Evolutionary conservation across 176 grass and related monocot genomes (phyloP), one percentile per base, ranked within the genome.

Genomic region (Phoenix roebelenii): DNA sequence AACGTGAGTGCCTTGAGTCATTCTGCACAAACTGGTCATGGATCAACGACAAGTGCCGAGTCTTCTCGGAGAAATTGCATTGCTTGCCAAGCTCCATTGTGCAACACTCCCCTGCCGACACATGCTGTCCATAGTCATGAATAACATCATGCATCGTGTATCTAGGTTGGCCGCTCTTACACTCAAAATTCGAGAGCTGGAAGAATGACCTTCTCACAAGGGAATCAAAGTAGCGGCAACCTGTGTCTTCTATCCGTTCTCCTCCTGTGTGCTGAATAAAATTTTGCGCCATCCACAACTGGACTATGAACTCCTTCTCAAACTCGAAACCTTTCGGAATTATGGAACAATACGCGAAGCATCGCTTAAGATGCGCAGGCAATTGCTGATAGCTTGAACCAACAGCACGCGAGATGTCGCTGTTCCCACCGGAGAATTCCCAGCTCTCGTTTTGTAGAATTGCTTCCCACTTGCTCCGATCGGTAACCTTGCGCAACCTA

Each of bases 271-370:
- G 20, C 15, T 35, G 4, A 61, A 83, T 64, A 1, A 88, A 83
- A 4, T 28, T 74, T 25, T 76, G 85, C 3, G 85, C 75, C 58
- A 88, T 79, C 85, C 85, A 88, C 9, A 72, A 32, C 15, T 79
- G 49, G 18, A 88, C 60, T 9, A 79, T 60, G 77, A 77, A 76
- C 54, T 88, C 72, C 18, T 69, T n/a, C 5, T 73, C 61, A 30
- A 88, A 79, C 24, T 10, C 22, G 0, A 23, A 23, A 1, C 59
- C 56, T 9, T n/a, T 26, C 16, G 85, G 75, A 23, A 88, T 18
- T 52, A 88, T 57, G 5, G 85, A 71, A 22, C 39, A 49, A n/a
- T 88, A 88, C 5, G 75, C 79, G 22, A 79, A 82, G 48, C 72
- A 83, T 14, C 76, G 75, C 61, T 88, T 88, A 1, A 83, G 57